Conservation (phyloP, 2,329 filamentous ascomycete species). For the Exophiala alcalophila region DNA sequence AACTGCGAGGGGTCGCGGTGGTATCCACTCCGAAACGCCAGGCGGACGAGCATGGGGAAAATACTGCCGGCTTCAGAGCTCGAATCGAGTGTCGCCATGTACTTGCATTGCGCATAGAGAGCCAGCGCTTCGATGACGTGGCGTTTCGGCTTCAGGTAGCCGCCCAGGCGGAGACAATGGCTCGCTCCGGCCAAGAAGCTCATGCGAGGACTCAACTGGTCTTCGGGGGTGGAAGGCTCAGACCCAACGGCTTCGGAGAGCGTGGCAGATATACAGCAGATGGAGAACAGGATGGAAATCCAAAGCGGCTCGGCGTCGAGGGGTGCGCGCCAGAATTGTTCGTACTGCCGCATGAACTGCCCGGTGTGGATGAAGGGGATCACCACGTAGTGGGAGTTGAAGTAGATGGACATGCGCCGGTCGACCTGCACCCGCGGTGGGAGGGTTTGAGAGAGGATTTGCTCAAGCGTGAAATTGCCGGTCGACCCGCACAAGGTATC, state of each 20-base stretch:
- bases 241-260: constrained; percentile 16
- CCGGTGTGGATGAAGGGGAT: constrained; percentile 25
- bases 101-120: constrained; percentile 53
- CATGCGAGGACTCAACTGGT: constrained; percentile 45
- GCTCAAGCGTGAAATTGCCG: constrained; percentile 17
- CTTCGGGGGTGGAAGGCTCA: constrained; percentile 43
- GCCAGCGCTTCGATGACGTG: constrained; percentile 30
- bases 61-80: constrained; percentile 55
- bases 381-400: constrained; percentile 27
- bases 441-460: constrained; percentile 26
- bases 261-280: constrained; percentile 41
- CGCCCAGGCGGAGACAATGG: constrained; percentile 55
- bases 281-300: constrained; percentile 53
- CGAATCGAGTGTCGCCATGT: constrained; percentile 51
- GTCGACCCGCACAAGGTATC: constrained; percentile 22
- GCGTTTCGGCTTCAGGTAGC: constrained; percentile 27
- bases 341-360: constrained; percentile 43
- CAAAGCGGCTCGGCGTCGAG: constrained; percentile 49
- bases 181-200: constrained; percentile 36
- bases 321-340: constrained; percentile 52
- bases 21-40: constrained; percentile 62
- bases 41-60: constrained; percentile 53
- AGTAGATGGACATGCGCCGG: constrained; percentile 27
- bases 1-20: constrained; percentile 55
- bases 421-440: constrained; percentile 26